A percentile compares a stretch with the other conserved stretches of the same genome.
Evolutionary conservation across 495 filamentous ascomycete species (phyloP).

Genomic region (Hypoxylon subgilvum): DNA sequence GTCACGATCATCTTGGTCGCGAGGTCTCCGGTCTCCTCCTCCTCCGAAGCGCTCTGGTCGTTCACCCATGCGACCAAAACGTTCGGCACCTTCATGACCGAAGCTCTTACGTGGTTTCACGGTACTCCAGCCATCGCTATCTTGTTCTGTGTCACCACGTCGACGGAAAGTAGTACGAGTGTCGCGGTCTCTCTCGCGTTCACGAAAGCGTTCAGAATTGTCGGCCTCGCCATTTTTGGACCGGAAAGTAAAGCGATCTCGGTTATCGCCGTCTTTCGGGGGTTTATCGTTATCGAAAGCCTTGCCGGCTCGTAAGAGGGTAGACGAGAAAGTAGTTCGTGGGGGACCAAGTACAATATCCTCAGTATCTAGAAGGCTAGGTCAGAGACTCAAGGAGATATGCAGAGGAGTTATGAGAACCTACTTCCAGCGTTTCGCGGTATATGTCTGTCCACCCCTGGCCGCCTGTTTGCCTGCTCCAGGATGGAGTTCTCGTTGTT

Average conservation of each 20-base stretch:
- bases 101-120: slow-evolving; percentile 71
- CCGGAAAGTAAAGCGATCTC: slow-evolving; percentile 71
- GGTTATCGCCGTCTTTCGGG: slow-evolving; percentile 56
- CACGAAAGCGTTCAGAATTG: slow-evolving; percentile 49
- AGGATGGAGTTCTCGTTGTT: slow-evolving; percentile 49
- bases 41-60: slow-evolving; percentile 44
- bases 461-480: slow-evolving; percentile 62
- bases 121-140: slow-evolving; percentile 64
- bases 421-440: slow-evolving; percentile 61
- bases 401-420: slow-evolving; percentile 21
- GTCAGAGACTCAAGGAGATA: slow-evolving; percentile 26
- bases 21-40: slow-evolving; percentile 49
- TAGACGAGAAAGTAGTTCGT: slow-evolving; percentile 83
- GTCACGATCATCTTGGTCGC: slow-evolving; percentile 57
- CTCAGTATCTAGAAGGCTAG: slow-evolving; percentile 60
- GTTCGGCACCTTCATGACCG: slow-evolving; percentile 66
- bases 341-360: slow-evolving; percentile 90
- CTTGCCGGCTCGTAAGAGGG: slow-evolving; percentile 62
- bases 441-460: slow-evolving; percentile 66
- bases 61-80: slow-evolving; percentile 64
- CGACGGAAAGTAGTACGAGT: slow-evolving; percentile 55
- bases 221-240: slow-evolving; percentile 72
- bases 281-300: slow-evolving; percentile 58
- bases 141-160: slow-evolving; percentile 60
- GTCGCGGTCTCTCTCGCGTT: slow-evolving; percentile 58